These are phyloP conservation scores for Medicago lupulina DNA, from an alignment of 306 rosid species.

Conservation along the genomic window DNA sequence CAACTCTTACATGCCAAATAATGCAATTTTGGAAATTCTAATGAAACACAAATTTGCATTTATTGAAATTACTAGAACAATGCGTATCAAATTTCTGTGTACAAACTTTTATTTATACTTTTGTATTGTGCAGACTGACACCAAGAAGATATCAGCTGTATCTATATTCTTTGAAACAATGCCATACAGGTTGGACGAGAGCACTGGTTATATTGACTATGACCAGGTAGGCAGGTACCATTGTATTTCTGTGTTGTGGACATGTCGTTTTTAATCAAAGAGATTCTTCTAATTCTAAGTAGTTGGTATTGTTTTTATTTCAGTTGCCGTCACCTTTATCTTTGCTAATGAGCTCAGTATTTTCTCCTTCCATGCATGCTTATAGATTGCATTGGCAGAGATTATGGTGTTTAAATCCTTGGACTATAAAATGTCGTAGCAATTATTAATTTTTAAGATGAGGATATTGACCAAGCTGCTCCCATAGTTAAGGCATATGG, in stretches of 20 bases:
- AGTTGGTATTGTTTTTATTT: slow-evolving; percentile 26
- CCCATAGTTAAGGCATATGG: background rate
- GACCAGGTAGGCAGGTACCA: slow-evolving; percentile 92
- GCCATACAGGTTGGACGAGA: slow-evolving; percentile 88
- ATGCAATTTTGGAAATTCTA: slow-evolving; percentile 18
- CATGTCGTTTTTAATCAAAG: slow-evolving; percentile 35
- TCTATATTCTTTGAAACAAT: slow-evolving; percentile 89
- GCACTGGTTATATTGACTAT: slow-evolving; percentile 93
- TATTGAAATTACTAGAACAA: slow-evolving; percentile 16
- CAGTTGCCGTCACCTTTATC: slow-evolving; percentile 29
- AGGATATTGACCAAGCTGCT: background rate
- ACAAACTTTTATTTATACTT: slow-evolving; percentile 19
- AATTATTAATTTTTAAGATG: slow-evolving; percentile 22
- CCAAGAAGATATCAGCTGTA: slow-evolving; percentile 94
- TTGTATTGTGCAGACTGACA: slow-evolving; percentile 75
- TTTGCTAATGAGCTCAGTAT: slow-evolving; percentile 1
- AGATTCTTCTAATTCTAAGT: slow-evolving; percentile 36
- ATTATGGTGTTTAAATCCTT: slow-evolving; percentile 23
- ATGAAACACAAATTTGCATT: slow-evolving; percentile 9
- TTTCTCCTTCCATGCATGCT: slow-evolving; percentile 32
- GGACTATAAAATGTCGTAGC: slow-evolving; percentile 20
- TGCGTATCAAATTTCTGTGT: slow-evolving; percentile 15
- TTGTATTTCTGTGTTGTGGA: slow-evolving; percentile 34
- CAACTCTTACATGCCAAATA: slow-evolving; percentile 5
- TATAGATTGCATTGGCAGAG: slow-evolving; percentile 28